A percentile compares a stretch with the other conserved stretches of the same genome.
phyloP scores from a whole-genome alignment of 2,329 filamentous ascomycete genomes.

The Emmonsiellopsis sp. region DNA sequence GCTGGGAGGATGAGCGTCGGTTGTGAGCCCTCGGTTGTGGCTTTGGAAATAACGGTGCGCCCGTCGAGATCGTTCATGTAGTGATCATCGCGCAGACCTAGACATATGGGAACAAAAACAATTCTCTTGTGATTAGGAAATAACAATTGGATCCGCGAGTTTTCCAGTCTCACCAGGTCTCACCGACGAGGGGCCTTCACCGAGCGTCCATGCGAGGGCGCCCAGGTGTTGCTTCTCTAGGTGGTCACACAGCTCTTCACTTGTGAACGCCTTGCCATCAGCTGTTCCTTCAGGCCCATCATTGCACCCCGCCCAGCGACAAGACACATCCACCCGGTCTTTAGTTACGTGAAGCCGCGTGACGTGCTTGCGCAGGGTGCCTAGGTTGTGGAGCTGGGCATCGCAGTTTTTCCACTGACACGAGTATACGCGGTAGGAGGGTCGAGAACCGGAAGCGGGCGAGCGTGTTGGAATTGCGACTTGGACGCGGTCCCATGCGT shows the following conservation, averaged over 20 bases:
- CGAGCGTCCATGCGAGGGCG: conserved; percentile 46
- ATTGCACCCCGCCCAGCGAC: conserved; percentile 25
- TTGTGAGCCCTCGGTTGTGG: conserved; percentile 14
- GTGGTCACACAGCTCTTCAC: conserved; percentile 40
- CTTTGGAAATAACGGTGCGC: conserved; percentile 12
- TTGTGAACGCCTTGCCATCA: conserved; percentile 17
- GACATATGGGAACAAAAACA: conserved; percentile 4
- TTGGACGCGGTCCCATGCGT: conserved; percentile 10
- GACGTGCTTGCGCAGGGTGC: conserved; percentile 50
- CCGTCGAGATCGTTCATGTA: conserved; percentile 13
- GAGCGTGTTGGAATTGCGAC: conserved; percentile 12
- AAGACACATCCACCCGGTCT: conserved; percentile 13
- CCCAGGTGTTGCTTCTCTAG: conserved; percentile 44
- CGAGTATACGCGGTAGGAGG: conserved; percentile 37
- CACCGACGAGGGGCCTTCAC: conserved; percentile 47
- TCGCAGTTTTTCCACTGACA: conserved; percentile 51
- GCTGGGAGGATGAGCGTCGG: conserved; percentile 29
- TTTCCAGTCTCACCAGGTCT: conserved; percentile 42
- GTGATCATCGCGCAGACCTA: conserved; percentile 8
- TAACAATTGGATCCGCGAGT: conserved; percentile 10
- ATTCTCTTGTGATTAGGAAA: conserved; percentile 9
- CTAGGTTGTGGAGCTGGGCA: conserved; percentile 52
- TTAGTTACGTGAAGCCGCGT: conserved; percentile 42
- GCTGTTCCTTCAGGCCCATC: conserved; percentile 5
- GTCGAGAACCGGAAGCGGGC: conserved; percentile 5